These are phyloP conservation scores for Fusarium buharicum DNA, from an alignment of 2,329 filamentous ascomycete genomes.

Conservation along the genomic window DNA sequence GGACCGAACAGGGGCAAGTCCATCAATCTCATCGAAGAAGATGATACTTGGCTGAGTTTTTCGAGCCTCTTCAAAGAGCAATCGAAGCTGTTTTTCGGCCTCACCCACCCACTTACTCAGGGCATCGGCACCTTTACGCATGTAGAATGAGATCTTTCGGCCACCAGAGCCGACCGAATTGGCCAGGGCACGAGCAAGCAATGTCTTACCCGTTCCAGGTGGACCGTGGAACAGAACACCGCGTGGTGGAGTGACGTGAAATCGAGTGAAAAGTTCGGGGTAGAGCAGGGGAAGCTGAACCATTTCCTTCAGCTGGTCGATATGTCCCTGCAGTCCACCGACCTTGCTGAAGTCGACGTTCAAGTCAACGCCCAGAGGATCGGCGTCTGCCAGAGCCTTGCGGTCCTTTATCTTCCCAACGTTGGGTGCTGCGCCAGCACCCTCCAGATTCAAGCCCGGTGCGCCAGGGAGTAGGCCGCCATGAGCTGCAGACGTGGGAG, in stretches of 20 bases:
- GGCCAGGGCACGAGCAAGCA: conserved; percentile 92
- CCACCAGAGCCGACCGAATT: conserved; percentile 90
- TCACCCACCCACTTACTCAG: conserved; percentile 99
- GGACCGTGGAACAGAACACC: conserved; percentile 97
- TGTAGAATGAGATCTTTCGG: conserved; percentile 97
- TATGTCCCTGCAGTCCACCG: conserved; percentile 90
- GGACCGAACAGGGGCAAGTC: conserved; percentile 91
- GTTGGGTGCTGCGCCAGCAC: conserved; percentile 71
- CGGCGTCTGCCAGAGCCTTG: conserved; percentile 90
- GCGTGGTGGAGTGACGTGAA: conserved; percentile 92
- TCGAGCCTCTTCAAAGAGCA: conserved; percentile 94
- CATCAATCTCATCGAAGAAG: conserved; percentile 99
- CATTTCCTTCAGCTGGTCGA: conserved; percentile 99
- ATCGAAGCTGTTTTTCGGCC: conserved; percentile 90
- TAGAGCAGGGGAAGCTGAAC: conserved; percentile 93
- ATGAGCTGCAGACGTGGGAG: conserved; percentile 62
- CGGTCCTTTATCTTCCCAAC: conserved; percentile 94
- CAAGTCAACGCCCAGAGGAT: conserved; percentile 91
- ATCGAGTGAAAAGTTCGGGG: conserved; percentile 89
- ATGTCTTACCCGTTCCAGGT: conserved; percentile 95
- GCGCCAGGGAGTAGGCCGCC: conserved; percentile 58
- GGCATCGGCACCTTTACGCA: conserved; percentile 98
- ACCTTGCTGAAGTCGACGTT: conserved; percentile 95
- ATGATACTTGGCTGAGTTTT: conserved; percentile 98
- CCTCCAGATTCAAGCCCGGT: conserved; percentile 55